These are phyloP conservation scores for Scutellaria baicalensis DNA, from an alignment of 257 asterid species.

Conservation along the genomic window DNA sequence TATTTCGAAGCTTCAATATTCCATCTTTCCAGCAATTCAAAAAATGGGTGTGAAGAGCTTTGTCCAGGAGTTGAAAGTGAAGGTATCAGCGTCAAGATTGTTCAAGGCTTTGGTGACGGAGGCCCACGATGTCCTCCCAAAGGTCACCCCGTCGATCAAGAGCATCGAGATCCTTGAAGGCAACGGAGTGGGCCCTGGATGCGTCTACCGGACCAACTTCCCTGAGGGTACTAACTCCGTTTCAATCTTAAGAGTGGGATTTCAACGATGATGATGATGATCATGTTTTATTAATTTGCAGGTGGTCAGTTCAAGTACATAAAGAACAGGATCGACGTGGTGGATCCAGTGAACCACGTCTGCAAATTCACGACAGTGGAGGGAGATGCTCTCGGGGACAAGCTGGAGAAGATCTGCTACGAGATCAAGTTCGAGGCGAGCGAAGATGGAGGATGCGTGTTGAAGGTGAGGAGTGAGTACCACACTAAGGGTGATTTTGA, in stretches of 20 bases:
- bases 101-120: conserved; percentile 25
- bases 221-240: conserved; percentile 11
- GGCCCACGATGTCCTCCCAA: background rate
- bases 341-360: conserved; percentile 14
- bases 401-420: conserved; percentile 20
- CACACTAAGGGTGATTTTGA: conserved; percentile 20
- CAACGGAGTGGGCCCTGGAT: background rate
- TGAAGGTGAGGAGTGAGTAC: conserved; percentile 19
- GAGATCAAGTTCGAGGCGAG: conserved; percentile 18
- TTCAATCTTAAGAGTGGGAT: no score
- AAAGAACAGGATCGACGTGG: conserved; percentile 13
- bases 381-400: conserved; percentile 21
- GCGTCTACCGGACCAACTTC: conserved; percentile 8
- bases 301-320: conserved; percentile 8
- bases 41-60: conserved; percentile 20
- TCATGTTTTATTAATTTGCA: background rate
- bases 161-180: conserved; percentile 18
- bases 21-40: background rate
- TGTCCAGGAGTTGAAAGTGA: conserved; percentile 18
- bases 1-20: no score
- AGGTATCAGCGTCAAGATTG: conserved; percentile 13
- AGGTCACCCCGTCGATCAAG: conserved; percentile 11
- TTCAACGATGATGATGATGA: background rate
- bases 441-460: conserved; percentile 21
- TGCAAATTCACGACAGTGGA: conserved; percentile 20